Evolutionary conservation across 2,329 filamentous ascomycete species (phyloP).

Genomic region (Penicillium fuscoglaucum): DNA sequence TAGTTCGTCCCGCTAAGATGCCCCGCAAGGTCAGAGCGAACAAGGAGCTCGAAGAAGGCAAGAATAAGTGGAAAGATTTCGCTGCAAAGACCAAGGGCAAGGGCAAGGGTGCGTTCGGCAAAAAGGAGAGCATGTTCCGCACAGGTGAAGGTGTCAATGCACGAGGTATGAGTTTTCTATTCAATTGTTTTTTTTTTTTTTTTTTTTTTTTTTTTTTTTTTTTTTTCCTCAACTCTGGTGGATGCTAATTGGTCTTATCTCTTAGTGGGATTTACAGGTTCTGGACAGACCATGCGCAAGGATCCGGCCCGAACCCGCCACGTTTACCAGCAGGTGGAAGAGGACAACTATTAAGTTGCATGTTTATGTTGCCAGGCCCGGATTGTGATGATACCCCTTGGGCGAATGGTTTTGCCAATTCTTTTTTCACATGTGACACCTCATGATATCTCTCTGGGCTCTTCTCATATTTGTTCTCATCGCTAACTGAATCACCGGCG

Average conservation of each 20-base stretch:
- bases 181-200: neutral
- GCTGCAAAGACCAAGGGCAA: slow-evolving; percentile 71
- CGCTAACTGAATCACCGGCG: slow-evolving; percentile 31
- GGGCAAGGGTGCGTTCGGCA: slow-evolving; percentile 66
- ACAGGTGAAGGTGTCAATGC: slow-evolving; percentile 84
- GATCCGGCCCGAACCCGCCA: slow-evolving; percentile 79
- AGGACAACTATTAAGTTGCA: slow-evolving; percentile 54
- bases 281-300: slow-evolving; percentile 93
- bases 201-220: neutral
- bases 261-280: slow-evolving; percentile 91
- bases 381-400: slow-evolving; percentile 9
- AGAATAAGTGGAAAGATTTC: slow-evolving; percentile 95
- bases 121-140: slow-evolving; percentile 96
- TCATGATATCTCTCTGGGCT: slow-evolving; percentile 16
- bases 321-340: slow-evolving; percentile 76
- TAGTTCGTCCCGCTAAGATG: slow-evolving; percentile 64
- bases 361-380: neutral
- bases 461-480: slow-evolving; percentile 21
- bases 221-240: neutral
- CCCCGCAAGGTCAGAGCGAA: slow-evolving; percentile 81
- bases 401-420: slow-evolving; percentile 12
- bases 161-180: slow-evolving; percentile 61
- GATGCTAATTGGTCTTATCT: slow-evolving; percentile 25
- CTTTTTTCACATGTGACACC: slow-evolving; percentile 15
- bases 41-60: slow-evolving; percentile 85